Percentiles rank a stretch among this genome's conserved stretches.
phyloP scores from a whole-genome alignment of 371 early-diverging fungal species.

The Blakeslea trispora region DNA sequence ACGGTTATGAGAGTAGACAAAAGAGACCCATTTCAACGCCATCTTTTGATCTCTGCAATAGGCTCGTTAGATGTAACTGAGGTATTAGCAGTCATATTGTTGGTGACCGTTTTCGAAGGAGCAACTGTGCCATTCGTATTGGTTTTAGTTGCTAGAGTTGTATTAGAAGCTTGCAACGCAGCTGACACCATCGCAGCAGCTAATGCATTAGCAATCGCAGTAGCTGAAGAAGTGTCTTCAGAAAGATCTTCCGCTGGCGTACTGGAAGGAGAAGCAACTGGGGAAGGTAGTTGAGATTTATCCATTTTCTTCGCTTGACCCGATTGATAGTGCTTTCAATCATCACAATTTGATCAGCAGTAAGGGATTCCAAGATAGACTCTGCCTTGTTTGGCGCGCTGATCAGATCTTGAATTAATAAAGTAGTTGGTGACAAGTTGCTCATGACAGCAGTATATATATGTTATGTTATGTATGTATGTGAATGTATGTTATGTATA shows the following conservation, averaged over 20 bases:
- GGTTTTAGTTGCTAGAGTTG: neutral
- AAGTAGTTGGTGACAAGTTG: conserved; percentile 15
- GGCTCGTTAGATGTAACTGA: conserved; percentile 36
- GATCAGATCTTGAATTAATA: conserved; percentile 39
- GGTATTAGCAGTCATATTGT: neutral
- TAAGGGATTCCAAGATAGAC: conserved; percentile 35
- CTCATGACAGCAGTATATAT: conserved; percentile 9
- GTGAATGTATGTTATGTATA: conserved; percentile 2
- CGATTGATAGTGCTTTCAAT: conserved; percentile 43
- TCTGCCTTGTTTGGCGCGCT: conserved; percentile 43
- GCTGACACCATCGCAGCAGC: conserved; percentile 40
- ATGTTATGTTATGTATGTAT: neutral
- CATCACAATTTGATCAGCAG: conserved; percentile 40
- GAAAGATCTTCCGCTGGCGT: conserved; percentile 13
- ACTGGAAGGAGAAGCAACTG: conserved; percentile 15
- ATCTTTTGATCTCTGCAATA: conserved; percentile 49
- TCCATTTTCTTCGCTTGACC: conserved; percentile 44
- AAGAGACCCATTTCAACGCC: conserved; percentile 75
- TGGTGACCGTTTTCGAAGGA: conserved; percentile 16
- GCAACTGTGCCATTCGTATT: conserved; percentile 5
- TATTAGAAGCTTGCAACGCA: conserved; percentile 15
- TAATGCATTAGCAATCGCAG: conserved; percentile 36
- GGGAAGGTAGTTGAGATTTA: conserved; percentile 22
- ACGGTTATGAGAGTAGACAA: conserved; percentile 71
- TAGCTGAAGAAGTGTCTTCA: conserved; percentile 16